These are phyloP conservation scores for Alternaria solani DNA, from an alignment of 2,329 filamentous ascomycete species.

Conservation along the genomic window DNA sequence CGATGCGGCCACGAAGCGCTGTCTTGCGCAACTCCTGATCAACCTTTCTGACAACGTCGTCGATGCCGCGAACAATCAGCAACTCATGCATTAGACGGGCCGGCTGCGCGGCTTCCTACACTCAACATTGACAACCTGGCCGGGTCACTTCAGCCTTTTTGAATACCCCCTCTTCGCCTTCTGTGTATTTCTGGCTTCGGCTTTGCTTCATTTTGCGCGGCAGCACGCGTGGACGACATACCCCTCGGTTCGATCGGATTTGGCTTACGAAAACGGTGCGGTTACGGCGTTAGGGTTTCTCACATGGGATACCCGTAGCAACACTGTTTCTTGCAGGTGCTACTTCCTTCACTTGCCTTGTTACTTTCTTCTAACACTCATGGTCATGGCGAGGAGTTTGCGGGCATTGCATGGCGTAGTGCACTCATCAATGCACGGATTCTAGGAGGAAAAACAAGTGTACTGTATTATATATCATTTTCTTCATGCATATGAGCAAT, in stretches of 20 bases:
- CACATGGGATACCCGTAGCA: constrained; percentile 41
- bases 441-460: constrained; percentile 33
- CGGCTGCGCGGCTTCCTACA: constrained; percentile 1
- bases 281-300: constrained; percentile 38
- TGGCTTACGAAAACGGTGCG: constrained; percentile 29
- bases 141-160: constrained; percentile 9
- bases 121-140: constrained; percentile 6
- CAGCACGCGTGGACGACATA: constrained; percentile 29
- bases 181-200: constrained; percentile 35
- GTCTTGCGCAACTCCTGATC: constrained; percentile 94
- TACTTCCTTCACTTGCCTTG: constrained; percentile 32
- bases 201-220: constrained; percentile 34
- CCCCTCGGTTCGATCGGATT: constrained; percentile 27
- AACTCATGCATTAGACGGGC: constrained; percentile 43
- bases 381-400: constrained; percentile 39
- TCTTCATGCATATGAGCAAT: constrained; percentile 12
- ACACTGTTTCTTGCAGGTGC: constrained; percentile 28
- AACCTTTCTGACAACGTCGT: constrained; percentile 91
- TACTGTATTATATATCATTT: constrained; percentile 33
- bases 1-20: constrained; percentile 96
- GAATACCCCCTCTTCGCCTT: constrained; percentile 20
- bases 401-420: constrained; percentile 40
- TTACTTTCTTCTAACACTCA: constrained; percentile 31
- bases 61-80: constrained; percentile 54
- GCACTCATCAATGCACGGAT: constrained; percentile 21